These are phyloP conservation scores for Coelastrella sp. DNA, from an alignment of 139 green algal genomes.

Conservation along the genomic window DNA sequence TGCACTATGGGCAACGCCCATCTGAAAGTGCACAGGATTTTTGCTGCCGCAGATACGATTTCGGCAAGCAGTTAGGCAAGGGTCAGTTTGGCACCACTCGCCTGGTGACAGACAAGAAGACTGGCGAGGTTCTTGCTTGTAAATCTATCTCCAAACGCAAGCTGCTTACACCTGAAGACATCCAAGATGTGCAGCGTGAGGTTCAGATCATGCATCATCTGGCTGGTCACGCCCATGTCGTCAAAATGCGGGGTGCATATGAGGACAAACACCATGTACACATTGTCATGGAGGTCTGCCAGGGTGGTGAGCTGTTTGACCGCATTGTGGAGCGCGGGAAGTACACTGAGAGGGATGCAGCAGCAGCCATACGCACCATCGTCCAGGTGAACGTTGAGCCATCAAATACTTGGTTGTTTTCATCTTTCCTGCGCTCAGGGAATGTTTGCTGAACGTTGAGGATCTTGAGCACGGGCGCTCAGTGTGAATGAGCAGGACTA, in stretches of 20 bases:
- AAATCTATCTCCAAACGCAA: slow-evolving; percentile 97
- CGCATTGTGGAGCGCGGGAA: slow-evolving; percentile 88
- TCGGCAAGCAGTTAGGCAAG: slow-evolving; percentile 72
- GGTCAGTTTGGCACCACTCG: slow-evolving; percentile 80
- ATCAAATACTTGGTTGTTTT: too few species aligned
- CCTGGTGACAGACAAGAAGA: slow-evolving; percentile 63
- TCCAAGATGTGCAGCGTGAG: slow-evolving; percentile 95
- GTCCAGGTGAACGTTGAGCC: slow-evolving; percentile 73
- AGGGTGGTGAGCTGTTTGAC: slow-evolving; percentile 98
- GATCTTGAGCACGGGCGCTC: too few species aligned
- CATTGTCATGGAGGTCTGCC: slow-evolving; percentile 94
- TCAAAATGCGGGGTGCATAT: slow-evolving; percentile 71
- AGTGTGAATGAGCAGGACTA: too few species aligned
- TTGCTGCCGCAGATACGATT: slow-evolving; percentile 49
- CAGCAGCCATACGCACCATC: slow-evolving; percentile 61
- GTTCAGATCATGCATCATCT: slow-evolving; percentile 97
- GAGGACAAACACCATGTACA: slow-evolving; percentile 91
- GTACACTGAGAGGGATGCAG: slow-evolving; percentile 73
- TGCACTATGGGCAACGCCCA: background rate
- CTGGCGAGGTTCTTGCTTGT: slow-evolving; percentile 76
- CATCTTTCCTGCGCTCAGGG: too few species aligned
- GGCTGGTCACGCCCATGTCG: slow-evolving; percentile 55
- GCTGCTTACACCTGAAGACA: slow-evolving; percentile 88
- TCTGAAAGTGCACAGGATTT: background rate
- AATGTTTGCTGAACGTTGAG: too few species aligned